phyloP scores from a whole-genome alignment of 257 asterid genomes.

The Verbena officinalis region DNA sequence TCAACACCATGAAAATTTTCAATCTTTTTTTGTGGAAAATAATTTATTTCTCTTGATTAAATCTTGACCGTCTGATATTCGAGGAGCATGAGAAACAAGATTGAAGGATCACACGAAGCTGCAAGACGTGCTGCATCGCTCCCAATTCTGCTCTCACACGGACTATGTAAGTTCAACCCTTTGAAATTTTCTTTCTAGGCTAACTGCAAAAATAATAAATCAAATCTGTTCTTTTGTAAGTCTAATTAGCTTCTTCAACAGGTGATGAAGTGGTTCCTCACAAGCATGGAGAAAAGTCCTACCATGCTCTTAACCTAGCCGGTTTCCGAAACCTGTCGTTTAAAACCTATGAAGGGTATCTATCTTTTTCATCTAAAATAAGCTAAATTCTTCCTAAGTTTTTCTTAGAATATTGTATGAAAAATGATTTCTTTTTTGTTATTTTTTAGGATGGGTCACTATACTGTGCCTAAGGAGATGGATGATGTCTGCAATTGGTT shows the following conservation, averaged over 20 bases:
- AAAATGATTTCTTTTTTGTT: not conserved
- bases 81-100: constrained; percentile 75
- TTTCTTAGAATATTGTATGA: not conserved
- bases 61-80: constrained; percentile 19
- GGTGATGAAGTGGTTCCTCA: constrained; percentile 89
- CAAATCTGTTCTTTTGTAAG: too few relatives aligned
- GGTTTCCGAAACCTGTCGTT: constrained; percentile 74
- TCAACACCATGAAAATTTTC: not conserved
- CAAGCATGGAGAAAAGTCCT: constrained; percentile 73
- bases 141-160: constrained; percentile 91
- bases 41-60: constrained; percentile 9
- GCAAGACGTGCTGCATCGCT: constrained; percentile 87
- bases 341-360: constrained; percentile 76
- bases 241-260: constrained; percentile 32
- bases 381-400: constrained; percentile 2
- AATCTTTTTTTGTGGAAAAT: not conserved
- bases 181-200: not conserved
- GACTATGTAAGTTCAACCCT: constrained; percentile 59
- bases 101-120: constrained; percentile 84
- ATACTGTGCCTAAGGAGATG: constrained; percentile 90
- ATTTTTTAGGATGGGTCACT: constrained; percentile 79
- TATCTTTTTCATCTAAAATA: constrained; percentile 4
- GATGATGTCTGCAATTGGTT: constrained; percentile 88
- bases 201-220: not conserved
- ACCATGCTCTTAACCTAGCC: constrained; percentile 68